Conservation (phyloP, 2,329 filamentous ascomycete species). For the Sporothrix pseudoabietina region DNA sequence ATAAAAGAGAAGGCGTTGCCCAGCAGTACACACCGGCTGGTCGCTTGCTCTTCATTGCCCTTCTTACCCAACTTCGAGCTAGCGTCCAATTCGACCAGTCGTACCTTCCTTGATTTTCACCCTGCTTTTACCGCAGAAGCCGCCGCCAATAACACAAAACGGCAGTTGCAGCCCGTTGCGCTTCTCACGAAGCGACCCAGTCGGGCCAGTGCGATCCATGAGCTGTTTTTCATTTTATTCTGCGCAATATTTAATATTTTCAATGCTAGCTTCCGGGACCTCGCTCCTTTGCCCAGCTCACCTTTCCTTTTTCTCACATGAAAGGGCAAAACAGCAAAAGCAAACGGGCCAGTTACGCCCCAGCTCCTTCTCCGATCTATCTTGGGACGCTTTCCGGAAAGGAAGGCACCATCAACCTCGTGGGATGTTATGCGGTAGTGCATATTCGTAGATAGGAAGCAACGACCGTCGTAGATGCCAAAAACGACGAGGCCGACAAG, state of each 20-base stretch:
- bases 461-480: neutral
- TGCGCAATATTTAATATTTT: neutral
- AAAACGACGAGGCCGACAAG: neutral
- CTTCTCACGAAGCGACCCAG: neutral
- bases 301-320: neutral
- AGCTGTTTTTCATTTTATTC: constrained; percentile 17
- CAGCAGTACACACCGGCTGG: neutral
- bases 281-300: neutral
- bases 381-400: neutral
- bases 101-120: constrained; percentile 27
- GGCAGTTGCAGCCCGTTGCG: constrained; percentile 13
- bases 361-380: constrained; percentile 3
- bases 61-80: constrained; percentile 9
- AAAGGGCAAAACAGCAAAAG: neutral
- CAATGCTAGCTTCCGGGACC: neutral
- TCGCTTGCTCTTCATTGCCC: constrained; percentile 11
- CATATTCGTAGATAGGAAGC: constrained; percentile 18
- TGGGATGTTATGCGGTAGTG: neutral
- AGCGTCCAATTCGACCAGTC: constrained; percentile 25
- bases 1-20: neutral
- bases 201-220: neutral
- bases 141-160: constrained; percentile 24
- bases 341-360: neutral
- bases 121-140: constrained; percentile 29
- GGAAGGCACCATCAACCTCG: constrained; percentile 6